phyloP scores from a whole-genome alignment of 2,329 filamentous ascomycete species.

The Clonostachys chloroleuca region DNA sequence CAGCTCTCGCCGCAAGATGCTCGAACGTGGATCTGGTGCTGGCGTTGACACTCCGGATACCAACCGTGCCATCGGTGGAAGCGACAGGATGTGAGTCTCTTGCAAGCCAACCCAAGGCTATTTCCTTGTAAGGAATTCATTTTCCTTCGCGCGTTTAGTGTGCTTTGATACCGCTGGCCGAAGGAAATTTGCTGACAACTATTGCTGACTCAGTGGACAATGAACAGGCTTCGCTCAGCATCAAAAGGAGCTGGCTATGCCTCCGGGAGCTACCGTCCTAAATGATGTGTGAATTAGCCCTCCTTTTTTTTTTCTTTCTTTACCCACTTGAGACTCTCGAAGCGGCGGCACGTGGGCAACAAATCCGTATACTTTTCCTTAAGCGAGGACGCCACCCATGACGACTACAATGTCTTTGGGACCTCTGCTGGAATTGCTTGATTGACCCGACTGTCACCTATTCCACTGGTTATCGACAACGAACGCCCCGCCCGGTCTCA shows the following conservation, averaged over 20 bases:
- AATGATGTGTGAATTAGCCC: constrained; percentile 19
- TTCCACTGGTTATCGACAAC: not conserved
- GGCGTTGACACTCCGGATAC: constrained; percentile 66
- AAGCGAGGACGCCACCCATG: not conserved
- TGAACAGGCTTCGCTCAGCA: constrained; percentile 81
- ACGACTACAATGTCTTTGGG: constrained; percentile 2
- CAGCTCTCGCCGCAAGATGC: constrained; percentile 79
- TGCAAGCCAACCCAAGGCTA: constrained; percentile 39
- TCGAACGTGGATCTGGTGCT: constrained; percentile 58
- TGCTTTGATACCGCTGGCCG: constrained; percentile 68
- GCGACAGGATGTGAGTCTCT: constrained; percentile 94
- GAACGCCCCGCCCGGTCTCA: constrained; percentile 5
- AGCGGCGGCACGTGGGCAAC: not conserved
- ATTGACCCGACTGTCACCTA: not conserved
- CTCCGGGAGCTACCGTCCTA: constrained; percentile 30
- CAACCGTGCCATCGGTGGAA: constrained; percentile 72
- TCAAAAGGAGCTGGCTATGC: constrained; percentile 60
- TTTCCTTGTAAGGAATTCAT: constrained; percentile 84
- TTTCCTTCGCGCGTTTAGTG: constrained; percentile 80
- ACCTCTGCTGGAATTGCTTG: not conserved
- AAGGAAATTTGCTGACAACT: constrained; percentile 69
- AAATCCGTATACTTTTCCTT: too few species aligned
- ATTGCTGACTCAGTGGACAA: constrained; percentile 81
- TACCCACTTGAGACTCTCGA: constrained; percentile 5
- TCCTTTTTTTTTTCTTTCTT: constrained; percentile 2